Conservation (phyloP, 2,329 filamentous ascomycete genomes). For the Xylariaceae sp. region DNA sequence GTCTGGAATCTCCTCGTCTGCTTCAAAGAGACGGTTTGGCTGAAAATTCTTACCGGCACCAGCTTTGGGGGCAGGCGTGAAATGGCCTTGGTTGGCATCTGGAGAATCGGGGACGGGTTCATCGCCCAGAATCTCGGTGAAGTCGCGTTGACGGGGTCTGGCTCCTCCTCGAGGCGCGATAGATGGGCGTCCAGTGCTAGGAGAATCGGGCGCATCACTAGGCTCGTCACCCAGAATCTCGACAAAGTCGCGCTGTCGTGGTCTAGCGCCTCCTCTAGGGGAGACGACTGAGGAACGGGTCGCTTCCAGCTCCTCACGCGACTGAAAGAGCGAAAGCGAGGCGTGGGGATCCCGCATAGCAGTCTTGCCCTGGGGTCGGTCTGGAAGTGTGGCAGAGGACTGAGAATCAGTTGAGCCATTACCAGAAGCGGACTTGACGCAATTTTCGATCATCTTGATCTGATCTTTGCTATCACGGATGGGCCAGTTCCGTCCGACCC, state of each 20-base stretch:
- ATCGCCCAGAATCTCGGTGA: slow-evolving; percentile 66
- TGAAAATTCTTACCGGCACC: slow-evolving; percentile 58
- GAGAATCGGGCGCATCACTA: slow-evolving; percentile 34
- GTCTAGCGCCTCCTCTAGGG: slow-evolving; percentile 57
- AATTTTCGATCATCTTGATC: slow-evolving; percentile 65
- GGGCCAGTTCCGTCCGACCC: slow-evolving; percentile 87
- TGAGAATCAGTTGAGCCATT: slow-evolving; percentile 29
- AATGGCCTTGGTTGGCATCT: slow-evolving; percentile 41
- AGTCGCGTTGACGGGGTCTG: slow-evolving; percentile 60
- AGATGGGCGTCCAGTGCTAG: slow-evolving; percentile 36
- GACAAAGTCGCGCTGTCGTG: slow-evolving; percentile 59
- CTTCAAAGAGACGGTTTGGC: slow-evolving; percentile 59
- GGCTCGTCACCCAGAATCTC: slow-evolving; percentile 64
- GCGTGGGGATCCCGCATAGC: slow-evolving; percentile 60
- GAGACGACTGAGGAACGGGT: slow-evolving; percentile 48
- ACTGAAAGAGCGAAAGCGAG: slow-evolving; percentile 68
- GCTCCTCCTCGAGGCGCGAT: slow-evolving; percentile 26
- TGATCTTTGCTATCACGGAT: slow-evolving; percentile 85
- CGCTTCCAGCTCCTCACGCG: slow-evolving; percentile 58
- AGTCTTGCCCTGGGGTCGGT: slow-evolving; percentile 48
- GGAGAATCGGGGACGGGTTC: slow-evolving; percentile 36
- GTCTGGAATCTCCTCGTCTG: slow-evolving; percentile 38
- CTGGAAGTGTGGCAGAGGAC: slow-evolving; percentile 35
- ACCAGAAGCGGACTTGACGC: slow-evolving; percentile 46
- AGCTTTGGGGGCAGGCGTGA: slow-evolving; percentile 39